These are phyloP conservation scores for Exophiala sp. DNA, from an alignment of 2,329 filamentous ascomycete genomes.

Conservation along the genomic window DNA sequence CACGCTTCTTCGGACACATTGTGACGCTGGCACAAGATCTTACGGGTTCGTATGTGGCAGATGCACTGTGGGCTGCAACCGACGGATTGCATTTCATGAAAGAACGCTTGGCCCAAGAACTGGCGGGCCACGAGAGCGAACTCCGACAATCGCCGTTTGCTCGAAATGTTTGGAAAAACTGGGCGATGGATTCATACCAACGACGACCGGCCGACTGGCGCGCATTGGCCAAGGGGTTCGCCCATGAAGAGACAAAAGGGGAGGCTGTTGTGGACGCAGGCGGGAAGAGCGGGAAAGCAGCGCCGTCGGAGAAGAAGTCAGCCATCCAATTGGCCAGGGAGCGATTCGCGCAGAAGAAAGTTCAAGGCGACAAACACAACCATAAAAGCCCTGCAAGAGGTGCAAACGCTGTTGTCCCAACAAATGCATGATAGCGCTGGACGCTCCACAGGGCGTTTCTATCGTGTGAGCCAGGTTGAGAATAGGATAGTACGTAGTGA, in stretches of 20 bases:
- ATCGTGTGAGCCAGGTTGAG: no score
- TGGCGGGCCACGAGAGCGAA: conserved; percentile 53
- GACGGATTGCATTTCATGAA: conserved; percentile 60
- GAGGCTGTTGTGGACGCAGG: neutral
- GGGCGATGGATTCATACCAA: conserved; percentile 67
- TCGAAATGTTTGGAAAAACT: conserved; percentile 66
- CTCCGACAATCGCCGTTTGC: conserved; percentile 61
- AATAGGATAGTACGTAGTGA: no score
- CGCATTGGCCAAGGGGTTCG: conserved; percentile 50
- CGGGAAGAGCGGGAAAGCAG: conserved; percentile 23
- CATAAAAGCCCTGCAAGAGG: conserved; percentile 28
- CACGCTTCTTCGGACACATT: conserved; percentile 57
- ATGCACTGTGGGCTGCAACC: conserved; percentile 60
- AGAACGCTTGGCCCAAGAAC: conserved; percentile 60
- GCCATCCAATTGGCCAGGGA: conserved; percentile 54
- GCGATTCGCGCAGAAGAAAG: conserved; percentile 45
- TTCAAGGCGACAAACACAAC: conserved; percentile 22
- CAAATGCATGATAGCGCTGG: conserved; percentile 16
- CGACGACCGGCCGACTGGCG: conserved; percentile 59
- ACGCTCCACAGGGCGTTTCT: no score
- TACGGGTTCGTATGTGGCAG: conserved; percentile 61
- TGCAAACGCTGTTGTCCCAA: conserved; percentile 18
- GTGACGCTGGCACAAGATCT: conserved; percentile 56
- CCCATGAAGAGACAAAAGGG: conserved; percentile 20
- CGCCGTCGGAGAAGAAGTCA: conserved; percentile 38